Conservation (phyloP, 2,329 filamentous ascomycete species). For the Endocalyx cinctus region DNA sequence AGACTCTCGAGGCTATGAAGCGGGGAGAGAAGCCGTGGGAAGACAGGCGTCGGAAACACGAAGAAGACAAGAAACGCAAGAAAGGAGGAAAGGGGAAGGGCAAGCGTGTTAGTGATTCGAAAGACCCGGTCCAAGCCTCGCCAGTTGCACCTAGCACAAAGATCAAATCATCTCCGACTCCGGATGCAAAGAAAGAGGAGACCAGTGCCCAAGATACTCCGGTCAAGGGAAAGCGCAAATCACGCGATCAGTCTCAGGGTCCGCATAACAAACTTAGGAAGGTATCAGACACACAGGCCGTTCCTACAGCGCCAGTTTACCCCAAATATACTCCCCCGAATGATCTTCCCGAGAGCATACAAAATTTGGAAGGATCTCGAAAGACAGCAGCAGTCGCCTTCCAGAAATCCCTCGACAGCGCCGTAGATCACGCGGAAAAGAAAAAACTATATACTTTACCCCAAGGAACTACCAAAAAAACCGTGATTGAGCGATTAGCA, state of each 20-base stretch:
- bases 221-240: constrained; percentile 52
- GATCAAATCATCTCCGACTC: constrained; percentile 32
- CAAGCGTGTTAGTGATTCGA: constrained; percentile 62
- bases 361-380: constrained; percentile 58
- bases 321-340: constrained; percentile 44
- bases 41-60: constrained; percentile 57
- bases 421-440: constrained; percentile 64
- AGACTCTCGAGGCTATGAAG: constrained; percentile 71
- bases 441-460: constrained; percentile 58
- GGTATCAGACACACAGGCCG: constrained; percentile 44
- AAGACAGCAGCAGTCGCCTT: constrained; percentile 67
- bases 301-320: constrained; percentile 29
- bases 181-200: constrained; percentile 44
- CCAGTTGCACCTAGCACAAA: constrained; percentile 36
- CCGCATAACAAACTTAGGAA: constrained; percentile 48
- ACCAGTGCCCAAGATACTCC: constrained; percentile 30
- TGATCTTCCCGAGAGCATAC: constrained; percentile 47
- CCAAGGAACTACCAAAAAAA: constrained; percentile 58
- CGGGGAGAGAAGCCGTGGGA: constrained; percentile 87
- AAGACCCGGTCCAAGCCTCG: constrained; percentile 45
- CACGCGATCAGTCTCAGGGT: constrained; percentile 51
- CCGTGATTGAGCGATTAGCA: constrained; percentile 64
- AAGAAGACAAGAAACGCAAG: constrained; percentile 58
- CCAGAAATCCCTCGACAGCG: constrained; percentile 61
- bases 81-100: constrained; percentile 57